A percentile compares a stretch with the other conserved stretches of the same genome.
Evolutionary conservation across 148 eudicot species (phyloP).

Genomic region (Polygonum aviculare): DNA sequence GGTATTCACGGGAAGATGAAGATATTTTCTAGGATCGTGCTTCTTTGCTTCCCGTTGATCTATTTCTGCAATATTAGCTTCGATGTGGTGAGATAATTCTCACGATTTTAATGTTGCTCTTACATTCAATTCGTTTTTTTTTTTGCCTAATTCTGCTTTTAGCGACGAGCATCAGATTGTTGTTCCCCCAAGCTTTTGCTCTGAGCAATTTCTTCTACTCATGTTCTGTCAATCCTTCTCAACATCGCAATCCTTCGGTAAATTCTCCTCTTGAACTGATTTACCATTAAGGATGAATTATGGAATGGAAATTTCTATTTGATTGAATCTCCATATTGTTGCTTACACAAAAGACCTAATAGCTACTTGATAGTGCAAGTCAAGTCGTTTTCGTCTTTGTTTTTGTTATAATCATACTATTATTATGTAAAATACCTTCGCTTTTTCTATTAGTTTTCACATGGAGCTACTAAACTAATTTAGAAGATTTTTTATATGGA

Average conservation of each 20-base stretch:
- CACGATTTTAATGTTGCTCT: background rate
- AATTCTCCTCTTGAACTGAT: constrained; percentile 1
- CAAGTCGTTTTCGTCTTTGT: too few species aligned
- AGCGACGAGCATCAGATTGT: constrained; percentile 38
- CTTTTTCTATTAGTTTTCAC: too few species aligned
- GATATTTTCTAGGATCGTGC: too few species aligned
- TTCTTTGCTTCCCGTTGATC: background rate
- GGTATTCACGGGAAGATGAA: too few species aligned
- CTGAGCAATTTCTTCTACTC: constrained; percentile 28
- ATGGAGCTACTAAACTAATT: too few species aligned
- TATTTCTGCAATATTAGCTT: background rate
- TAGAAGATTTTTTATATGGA: too few species aligned
- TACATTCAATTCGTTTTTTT: background rate
- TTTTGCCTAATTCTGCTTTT: constrained; percentile 8
- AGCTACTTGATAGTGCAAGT: background rate
- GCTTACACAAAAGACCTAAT: too few species aligned
- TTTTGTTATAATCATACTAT: too few species aligned
- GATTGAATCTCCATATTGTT: too few species aligned
- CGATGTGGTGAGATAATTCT: background rate
- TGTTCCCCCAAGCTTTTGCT: constrained; percentile 47
- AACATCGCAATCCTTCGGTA: constrained; percentile 45
- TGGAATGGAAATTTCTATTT: too few species aligned
- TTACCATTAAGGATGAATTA: background rate
- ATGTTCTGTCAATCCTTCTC: constrained; percentile 45
- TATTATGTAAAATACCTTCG: too few species aligned